phyloP scores from a whole-genome alignment of 2,329 filamentous ascomycete genomes.

The Alternaria sp. region DNA sequence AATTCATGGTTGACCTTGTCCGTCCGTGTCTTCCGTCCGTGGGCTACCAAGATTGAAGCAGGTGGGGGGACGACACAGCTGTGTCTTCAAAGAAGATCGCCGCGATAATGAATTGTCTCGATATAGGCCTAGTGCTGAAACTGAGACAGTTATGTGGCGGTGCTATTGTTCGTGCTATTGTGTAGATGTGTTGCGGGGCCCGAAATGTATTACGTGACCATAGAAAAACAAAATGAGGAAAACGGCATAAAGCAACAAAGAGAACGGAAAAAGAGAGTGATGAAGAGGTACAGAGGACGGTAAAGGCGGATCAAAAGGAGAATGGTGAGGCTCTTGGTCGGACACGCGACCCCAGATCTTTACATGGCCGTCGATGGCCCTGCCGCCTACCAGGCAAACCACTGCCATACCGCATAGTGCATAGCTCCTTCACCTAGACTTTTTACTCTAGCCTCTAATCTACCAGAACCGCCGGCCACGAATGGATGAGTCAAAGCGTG shows the following conservation, averaged over 20 bases:
- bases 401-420: conserved; percentile 38
- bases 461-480: conserved; percentile 37
- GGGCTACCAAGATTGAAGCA: conserved; percentile 13
- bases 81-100: conserved; percentile 17
- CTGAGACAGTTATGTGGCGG: conserved; percentile 38
- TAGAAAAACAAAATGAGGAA: conserved; percentile 21
- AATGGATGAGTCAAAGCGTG: conserved; percentile 33
- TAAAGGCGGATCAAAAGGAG: conserved; percentile 26
- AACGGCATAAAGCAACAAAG: conserved; percentile 19
- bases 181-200: conserved; percentile 31
- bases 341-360: conserved; percentile 40
- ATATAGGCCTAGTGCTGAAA: conserved; percentile 33
- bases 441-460: conserved; percentile 32
- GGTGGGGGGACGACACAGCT: conserved; percentile 1
- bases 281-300: conserved; percentile 19
- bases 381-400: conserved; percentile 30
- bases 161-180: conserved; percentile 29
- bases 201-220: conserved; percentile 28
- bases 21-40: conserved; percentile 9
- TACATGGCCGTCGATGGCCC: conserved; percentile 28
- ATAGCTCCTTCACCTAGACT: conserved; percentile 34
- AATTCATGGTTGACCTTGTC: conserved; percentile 30
- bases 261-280: conserved; percentile 14
- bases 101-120: conserved; percentile 40
- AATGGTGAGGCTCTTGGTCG: conserved; percentile 27